Evolutionary conservation across 495 filamentous ascomycete species (phyloP).

Genomic region (Hyphodiscus hymeniophilus): DNA sequence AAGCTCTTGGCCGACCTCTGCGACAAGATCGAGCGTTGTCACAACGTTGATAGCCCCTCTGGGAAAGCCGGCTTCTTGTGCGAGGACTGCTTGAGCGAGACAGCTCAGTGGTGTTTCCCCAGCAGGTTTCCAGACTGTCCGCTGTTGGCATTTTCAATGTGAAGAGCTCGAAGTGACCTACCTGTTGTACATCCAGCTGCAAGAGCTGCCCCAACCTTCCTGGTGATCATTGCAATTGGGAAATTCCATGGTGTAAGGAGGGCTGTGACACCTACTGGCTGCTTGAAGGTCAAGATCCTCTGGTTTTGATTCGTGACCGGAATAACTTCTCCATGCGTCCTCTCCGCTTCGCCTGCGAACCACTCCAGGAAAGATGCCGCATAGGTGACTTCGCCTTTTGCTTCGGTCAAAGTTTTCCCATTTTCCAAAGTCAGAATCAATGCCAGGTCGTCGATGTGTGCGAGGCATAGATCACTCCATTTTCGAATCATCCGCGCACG

Average conservation of each 20-base stretch:
- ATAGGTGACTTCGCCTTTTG: conserved; percentile 64
- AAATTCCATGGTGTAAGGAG: conserved; percentile 27
- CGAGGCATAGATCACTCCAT: conserved; percentile 81
- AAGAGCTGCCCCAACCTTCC: conserved; percentile 29
- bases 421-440: conserved; percentile 81
- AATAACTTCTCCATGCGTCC: conserved; percentile 55
- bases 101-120: conserved; percentile 77
- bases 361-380: conserved; percentile 71
- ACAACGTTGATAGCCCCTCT: conserved; percentile 76
- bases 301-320: conserved; percentile 6
- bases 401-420: conserved; percentile 64
- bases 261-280: conserved; percentile 30
- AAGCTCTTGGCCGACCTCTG: conserved; percentile 60
- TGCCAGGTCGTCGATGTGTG: conserved; percentile 81
- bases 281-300: conserved; percentile 25
- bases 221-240: conserved; percentile 31
- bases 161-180: too few species aligned
- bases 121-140: conserved; percentile 62
- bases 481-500: conserved; percentile 70
- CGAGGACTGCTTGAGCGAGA: conserved; percentile 70
- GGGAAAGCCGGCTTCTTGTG: conserved; percentile 71
- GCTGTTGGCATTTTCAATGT: too few species aligned
- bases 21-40: conserved; percentile 59
- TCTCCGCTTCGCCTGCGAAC: conserved; percentile 69
- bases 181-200: conserved; percentile 54